Evolutionary conservation across 1,284 basidiomycete species (phyloP).

Genomic region (Inonotus hispidus): DNA sequence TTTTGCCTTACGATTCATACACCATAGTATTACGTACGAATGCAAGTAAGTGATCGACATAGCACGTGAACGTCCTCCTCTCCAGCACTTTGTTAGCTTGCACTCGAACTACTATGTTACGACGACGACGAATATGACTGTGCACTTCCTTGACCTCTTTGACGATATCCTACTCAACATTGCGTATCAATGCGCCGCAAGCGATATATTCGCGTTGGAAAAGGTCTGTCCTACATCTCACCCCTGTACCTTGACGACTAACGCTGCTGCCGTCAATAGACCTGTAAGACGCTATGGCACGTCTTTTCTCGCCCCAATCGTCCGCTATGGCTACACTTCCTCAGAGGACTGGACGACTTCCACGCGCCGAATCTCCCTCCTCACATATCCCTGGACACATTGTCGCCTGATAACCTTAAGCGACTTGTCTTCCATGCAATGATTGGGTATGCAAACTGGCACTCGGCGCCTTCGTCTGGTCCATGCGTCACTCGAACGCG

Average conservation of each 20-base stretch:
- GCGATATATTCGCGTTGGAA: slow-evolving; percentile 4
- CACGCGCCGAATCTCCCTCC: slow-evolving; percentile 4
- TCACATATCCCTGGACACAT: neutral
- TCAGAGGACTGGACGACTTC: neutral
- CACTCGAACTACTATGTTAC: neutral
- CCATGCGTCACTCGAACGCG: neutral
- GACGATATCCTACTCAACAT: slow-evolving; percentile 10
- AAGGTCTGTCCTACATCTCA: neutral
- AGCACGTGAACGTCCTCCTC: neutral
- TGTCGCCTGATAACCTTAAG: slow-evolving; percentile 4
- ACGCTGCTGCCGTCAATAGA: neutral
- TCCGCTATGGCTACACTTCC: slow-evolving; percentile 1
- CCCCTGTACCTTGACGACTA: neutral
- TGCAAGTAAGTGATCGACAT: too few relatives aligned
- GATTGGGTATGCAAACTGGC: slow-evolving; percentile 3
- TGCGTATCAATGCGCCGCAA: neutral
- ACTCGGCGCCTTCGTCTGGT: neutral
- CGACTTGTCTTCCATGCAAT: neutral
- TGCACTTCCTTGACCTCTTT: slow-evolving; percentile 9
- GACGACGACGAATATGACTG: neutral
- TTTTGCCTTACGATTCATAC: too few relatives aligned
- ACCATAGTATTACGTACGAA: too few relatives aligned
- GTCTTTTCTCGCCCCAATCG: slow-evolving; percentile 3
- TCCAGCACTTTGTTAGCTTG: neutral
- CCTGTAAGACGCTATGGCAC: neutral